These are phyloP conservation scores for Heritiera littoralis DNA, from an alignment of 345 rosid genomes.

Conservation along the genomic window DNA sequence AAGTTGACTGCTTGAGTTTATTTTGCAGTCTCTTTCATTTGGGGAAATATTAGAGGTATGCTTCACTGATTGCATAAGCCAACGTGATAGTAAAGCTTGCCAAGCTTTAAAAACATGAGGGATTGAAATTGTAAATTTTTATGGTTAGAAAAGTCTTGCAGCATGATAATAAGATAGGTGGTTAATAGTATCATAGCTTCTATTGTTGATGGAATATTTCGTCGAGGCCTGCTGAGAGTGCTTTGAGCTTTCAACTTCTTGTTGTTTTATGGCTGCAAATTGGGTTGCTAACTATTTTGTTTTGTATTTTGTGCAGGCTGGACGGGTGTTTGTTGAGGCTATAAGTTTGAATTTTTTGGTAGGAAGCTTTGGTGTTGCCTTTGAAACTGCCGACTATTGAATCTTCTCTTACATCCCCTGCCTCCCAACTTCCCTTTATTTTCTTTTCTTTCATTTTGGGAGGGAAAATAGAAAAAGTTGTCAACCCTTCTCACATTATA, in stretches of 20 bases:
- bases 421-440: too few species aligned
- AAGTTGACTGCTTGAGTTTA: conserved; percentile 30
- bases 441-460: too few species aligned
- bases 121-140: not conserved
- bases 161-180: not conserved
- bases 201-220: not conserved
- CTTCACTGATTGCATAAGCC: not conserved
- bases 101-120: not conserved
- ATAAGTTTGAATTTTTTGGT: too few species aligned
- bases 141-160: not conserved
- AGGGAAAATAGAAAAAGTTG: too few species aligned
- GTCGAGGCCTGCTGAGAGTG: not conserved
- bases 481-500: too few species aligned
- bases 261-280: not conserved
- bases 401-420: too few species aligned
- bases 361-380: too few species aligned
- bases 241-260: not conserved
- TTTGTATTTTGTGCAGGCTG: not conserved
- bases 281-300: not conserved
- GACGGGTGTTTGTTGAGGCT: too few species aligned
- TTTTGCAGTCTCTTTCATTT: not conserved
- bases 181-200: not conserved
- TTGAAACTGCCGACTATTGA: too few species aligned
- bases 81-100: not conserved
- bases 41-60: conserved; percentile 20